Base-by-base conservation (phyloP, 2,329 filamentous ascomycete species). In the Ophiosphaerella narmari region DNA sequence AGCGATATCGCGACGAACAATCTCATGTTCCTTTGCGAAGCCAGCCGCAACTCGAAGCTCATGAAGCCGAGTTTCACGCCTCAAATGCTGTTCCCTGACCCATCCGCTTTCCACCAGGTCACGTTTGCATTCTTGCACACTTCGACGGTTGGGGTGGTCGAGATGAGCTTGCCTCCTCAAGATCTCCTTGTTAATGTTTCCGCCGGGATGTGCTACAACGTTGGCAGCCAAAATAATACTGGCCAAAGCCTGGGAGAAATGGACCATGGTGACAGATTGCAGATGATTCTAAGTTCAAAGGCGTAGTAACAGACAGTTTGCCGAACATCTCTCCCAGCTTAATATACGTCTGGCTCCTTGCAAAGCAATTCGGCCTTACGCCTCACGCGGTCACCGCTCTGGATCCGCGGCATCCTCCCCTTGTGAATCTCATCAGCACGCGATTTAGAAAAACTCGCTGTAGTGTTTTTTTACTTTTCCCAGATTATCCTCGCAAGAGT, bases 121-220 rank as follows among this genome's bases (percentile, higher is more conserved):
- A n/a, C 63, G 60, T 50, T 68, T 70, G 55, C 67, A 70, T 40
- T 54, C 56, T 18, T 59, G 51, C 3, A 80, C 66, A 36, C 43
- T 74, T 24, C 75, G 70, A 41, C 74, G 65, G 36, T 67, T 59
- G 4, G 75, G 71, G 37, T 76, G 72, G 8, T 70, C 70, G 48
- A 65, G 62, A 57, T 73, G 66, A 31, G 65, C 63, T 43, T 66
- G 60, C 21, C 67, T 55, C 31, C 65, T 61, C 23, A 65, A 35
- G 12, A 70, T 63, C 11, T 70, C 66, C 46, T 52, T 65, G 55
- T 70, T 66, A 41, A 48, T 59, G 47, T 77, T 73, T 40, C 74
- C 72, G 9, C 74, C 74, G 0, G 74, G 74, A 48, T 77, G 75
- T 18, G 75, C 74, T 39, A 66, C 37, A 18, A 55, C 62, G 11